Evolutionary conservation across 1,284 basidiomycete genomes (phyloP).

Genomic region (Sutorius eximius): DNA sequence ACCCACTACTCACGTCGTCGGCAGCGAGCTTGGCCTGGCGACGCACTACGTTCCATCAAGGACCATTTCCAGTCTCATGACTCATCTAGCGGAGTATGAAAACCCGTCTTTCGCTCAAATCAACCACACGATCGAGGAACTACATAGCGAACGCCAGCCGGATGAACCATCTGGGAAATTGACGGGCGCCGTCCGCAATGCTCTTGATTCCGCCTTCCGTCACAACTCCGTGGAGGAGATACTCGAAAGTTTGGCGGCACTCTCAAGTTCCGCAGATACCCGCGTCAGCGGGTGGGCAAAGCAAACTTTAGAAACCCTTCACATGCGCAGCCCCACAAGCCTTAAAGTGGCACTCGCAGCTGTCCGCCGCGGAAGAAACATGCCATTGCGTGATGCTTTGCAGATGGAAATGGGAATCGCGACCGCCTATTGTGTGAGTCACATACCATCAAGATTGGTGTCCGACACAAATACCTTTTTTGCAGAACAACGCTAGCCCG

Average conservation of each 20-base stretch:
- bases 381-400: constrained; percentile 67
- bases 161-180: constrained; percentile 60
- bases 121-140: constrained; percentile 66
- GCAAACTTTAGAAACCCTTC: constrained; percentile 62
- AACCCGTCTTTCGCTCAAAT: constrained; percentile 50
- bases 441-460: constrained; percentile 11
- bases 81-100: constrained; percentile 61
- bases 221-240: constrained; percentile 73
- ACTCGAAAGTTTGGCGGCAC: constrained; percentile 52
- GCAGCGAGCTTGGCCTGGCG: constrained; percentile 84
- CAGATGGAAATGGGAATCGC: constrained; percentile 83
- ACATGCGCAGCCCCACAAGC: constrained; percentile 83
- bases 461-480: constrained; percentile 18
- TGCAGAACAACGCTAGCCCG: constrained; percentile 68
- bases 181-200: constrained; percentile 63
- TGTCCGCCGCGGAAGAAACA: constrained; percentile 65
- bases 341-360: constrained; percentile 83
- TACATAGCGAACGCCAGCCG: constrained; percentile 56
- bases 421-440: constrained; percentile 75
- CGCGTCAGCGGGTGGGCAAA: constrained; percentile 72
- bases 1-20: constrained; percentile 7
- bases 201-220: constrained; percentile 79
- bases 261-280: constrained; percentile 45
- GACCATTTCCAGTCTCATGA: constrained; percentile 67
- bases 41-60: constrained; percentile 86